Evolutionary conservation across 805 yeast species (phyloP), one percentile per base, ranked within the genome.

Genomic region (Cephaloascus albidus): DNA sequence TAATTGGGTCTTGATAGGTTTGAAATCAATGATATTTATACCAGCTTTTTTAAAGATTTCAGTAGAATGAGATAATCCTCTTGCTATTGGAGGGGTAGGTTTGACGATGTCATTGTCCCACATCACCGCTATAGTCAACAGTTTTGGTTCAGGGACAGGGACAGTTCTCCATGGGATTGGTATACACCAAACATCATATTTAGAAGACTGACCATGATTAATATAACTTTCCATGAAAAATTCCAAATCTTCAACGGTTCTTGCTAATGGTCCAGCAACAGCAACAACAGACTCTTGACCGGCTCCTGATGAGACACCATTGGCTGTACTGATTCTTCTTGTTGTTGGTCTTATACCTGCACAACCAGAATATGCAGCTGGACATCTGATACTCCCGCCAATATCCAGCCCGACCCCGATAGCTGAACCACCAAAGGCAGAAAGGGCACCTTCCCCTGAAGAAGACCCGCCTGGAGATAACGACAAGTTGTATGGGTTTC

Each of bases 391-490:
- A 12, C 81, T 74, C 1, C 87, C 87, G 43, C 87, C 87, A 45
- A 81, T 80, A 52, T 81, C 87, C 20, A 83, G 73, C 33, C 86
- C 86, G 34, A 76, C 63, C 16, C 83, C 89, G 34, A 81, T 45
- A 1, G 77, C 72, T 16, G 84, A 74, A 4, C 76, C 85, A 39
- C 68, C 72, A 53, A 74, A 67, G 2, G 73, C 76, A 38, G 78
- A 72, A 43, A 75, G 53, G 0, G 83, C 77, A 45, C 85, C 84
- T 54, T 80, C 87, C 43, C 87, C 87, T 32, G 83, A 81, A 3
- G 84, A 76, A 1, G 83, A 76, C n/a, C 87, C 87, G 45, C 87
- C 86, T 2, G 82, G 68, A 16, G 82, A 72, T 42, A 78, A 61
- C 19, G 67, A 57, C 31, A 78, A 62, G 47, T 81, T 80, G 56